Evolutionary conservation across 2,329 filamentous ascomycete species (phyloP).

Genomic region (Knoxdaviesia proteae): DNA sequence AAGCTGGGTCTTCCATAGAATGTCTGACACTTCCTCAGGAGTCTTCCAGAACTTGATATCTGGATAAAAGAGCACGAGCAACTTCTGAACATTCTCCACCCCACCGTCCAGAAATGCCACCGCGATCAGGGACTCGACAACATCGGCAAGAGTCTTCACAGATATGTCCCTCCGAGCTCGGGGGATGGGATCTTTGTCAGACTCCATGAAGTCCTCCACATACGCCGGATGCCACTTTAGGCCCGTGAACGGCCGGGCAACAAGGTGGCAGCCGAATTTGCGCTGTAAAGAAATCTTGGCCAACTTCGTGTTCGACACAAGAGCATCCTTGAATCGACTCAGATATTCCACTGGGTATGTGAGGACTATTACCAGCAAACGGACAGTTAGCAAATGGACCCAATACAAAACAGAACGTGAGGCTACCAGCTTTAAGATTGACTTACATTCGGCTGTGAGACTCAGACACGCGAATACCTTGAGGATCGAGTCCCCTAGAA

Average conservation of each 20-base stretch:
- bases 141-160: slow-evolving; percentile 67
- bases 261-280: slow-evolving; percentile 36
- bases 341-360: slow-evolving; percentile 61
- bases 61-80: no score
- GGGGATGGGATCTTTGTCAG: slow-evolving; percentile 1
- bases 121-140: slow-evolving; percentile 70
- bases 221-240: slow-evolving; percentile 53
- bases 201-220: slow-evolving; percentile 15
- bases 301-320: slow-evolving; percentile 60
- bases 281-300: slow-evolving; percentile 22
- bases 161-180: slow-evolving; percentile 25
- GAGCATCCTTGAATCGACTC: slow-evolving; percentile 41
- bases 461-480: slow-evolving; percentile 55
- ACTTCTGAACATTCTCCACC: slow-evolving; percentile 11
- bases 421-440: background rate
- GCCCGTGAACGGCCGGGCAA: slow-evolving; percentile 45
- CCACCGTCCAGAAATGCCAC: slow-evolving; percentile 52
- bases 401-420: background rate
- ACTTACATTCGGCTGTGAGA: slow-evolving; percentile 31
- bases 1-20: slow-evolving; percentile 21
- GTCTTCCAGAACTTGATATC: slow-evolving; percentile 19
- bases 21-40: slow-evolving; percentile 17
- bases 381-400: slow-evolving; percentile 4
- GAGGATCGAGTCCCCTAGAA: slow-evolving; percentile 65
- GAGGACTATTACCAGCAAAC: slow-evolving; percentile 23